Evolutionary conservation across 2,329 filamentous ascomycete species (phyloP).

Genomic region (Dothidotthia symphoricarpi): DNA sequence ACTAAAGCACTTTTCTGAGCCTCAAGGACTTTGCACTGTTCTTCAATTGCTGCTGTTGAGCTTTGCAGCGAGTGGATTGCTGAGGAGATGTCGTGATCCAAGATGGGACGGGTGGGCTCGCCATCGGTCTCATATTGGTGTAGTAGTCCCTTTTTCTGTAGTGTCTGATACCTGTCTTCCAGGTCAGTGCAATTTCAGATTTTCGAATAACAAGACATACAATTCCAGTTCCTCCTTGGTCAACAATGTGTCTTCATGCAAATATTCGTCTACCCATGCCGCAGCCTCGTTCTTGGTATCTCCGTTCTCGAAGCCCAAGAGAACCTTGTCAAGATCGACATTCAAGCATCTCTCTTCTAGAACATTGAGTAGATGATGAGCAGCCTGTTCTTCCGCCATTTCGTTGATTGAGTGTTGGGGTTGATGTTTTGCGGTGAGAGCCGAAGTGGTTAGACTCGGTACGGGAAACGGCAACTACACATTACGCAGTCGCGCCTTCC

Average conservation of each 20-base stretch:
- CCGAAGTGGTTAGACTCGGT: constrained; percentile 25
- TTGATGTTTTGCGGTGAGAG: constrained; percentile 24
- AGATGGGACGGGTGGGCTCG: constrained; percentile 47
- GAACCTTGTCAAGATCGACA: constrained; percentile 47
- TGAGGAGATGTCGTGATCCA: constrained; percentile 59
- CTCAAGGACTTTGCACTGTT: constrained; percentile 61
- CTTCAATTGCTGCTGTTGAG: constrained; percentile 63
- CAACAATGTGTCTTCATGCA: constrained; percentile 48
- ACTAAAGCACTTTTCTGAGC: constrained; percentile 63
- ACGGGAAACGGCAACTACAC: constrained; percentile 19
- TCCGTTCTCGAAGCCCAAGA: constrained; percentile 48
- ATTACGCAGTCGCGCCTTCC: constrained; percentile 34
- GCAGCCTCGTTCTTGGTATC: constrained; percentile 43
- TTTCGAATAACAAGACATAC: constrained; percentile 29
- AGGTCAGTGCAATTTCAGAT: constrained; percentile 1
- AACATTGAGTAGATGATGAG: constrained; percentile 46
- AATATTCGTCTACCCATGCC: constrained; percentile 50
- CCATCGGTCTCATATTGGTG: constrained; percentile 33
- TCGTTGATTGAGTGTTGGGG: constrained; percentile 2
- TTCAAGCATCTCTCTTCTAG: constrained; percentile 47
- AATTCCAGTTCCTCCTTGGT: constrained; percentile 51
- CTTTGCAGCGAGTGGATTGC: constrained; percentile 64
- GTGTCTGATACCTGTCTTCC: constrained; percentile 28
- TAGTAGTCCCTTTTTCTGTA: constrained; percentile 35
- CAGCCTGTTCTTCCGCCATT: constrained; percentile 39